Conservation (phyloP, 2,329 filamentous ascomycete genomes). For the Arthroderma uncinatum region DNA sequence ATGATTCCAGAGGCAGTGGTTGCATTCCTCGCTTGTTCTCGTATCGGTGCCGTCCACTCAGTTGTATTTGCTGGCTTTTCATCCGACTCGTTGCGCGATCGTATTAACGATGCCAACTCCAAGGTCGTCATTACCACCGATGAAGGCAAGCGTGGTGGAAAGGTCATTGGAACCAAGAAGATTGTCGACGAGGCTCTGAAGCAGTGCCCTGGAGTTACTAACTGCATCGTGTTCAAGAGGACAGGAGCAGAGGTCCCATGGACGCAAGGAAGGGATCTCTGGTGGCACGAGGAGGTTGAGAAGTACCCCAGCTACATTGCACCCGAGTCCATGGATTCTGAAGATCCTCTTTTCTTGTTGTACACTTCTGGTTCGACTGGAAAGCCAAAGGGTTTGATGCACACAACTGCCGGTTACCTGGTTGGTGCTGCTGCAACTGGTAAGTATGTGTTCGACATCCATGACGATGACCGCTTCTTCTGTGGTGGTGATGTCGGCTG, state of each 20-base stretch:
- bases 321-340: constrained; percentile 78
- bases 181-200: constrained; percentile 96
- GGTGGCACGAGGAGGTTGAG: constrained; percentile 98
- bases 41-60: constrained; percentile 92
- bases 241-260: constrained; percentile 87
- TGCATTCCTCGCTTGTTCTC: constrained; percentile 77
- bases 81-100: constrained; percentile 87
- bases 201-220: constrained; percentile 79
- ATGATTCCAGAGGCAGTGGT: constrained; percentile 97
- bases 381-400: constrained; percentile 98
- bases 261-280: constrained; percentile 78
- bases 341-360: constrained; percentile 92
- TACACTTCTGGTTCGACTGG: constrained; percentile 97
- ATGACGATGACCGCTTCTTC: constrained; percentile 87
- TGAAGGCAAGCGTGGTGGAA: constrained; percentile 95
- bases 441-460: constrained; percentile 98
- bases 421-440: constrained; percentile 84
- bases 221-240: constrained; percentile 86
- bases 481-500: constrained; percentile 97
- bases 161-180: constrained; percentile 95
- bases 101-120: constrained; percentile 79
- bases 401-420: constrained; percentile 93
- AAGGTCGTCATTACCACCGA: constrained; percentile 95
- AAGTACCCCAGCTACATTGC: constrained; percentile 92
- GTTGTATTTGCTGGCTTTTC: constrained; percentile 98